These are phyloP conservation scores for Fonsecaea pedrosoi DNA, from an alignment of 2,329 filamentous ascomycete species.

Conservation along the genomic window DNA sequence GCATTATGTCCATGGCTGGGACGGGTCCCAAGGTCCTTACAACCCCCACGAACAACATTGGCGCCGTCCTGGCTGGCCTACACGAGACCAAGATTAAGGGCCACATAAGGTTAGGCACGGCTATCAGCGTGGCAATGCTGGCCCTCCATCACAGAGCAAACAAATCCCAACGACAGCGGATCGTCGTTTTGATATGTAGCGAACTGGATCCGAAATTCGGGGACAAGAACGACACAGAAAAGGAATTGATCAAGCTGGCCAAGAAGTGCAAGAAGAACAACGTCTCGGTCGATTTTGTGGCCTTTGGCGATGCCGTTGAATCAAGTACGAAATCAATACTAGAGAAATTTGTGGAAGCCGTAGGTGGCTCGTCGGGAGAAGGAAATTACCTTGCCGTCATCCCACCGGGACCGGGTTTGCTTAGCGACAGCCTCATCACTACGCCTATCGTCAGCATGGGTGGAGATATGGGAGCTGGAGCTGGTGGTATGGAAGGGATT, in stretches of 20 bases:
- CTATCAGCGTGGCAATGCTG: slow-evolving; percentile 89
- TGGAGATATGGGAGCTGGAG: slow-evolving; percentile 65
- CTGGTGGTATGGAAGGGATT: slow-evolving; percentile 63
- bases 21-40: slow-evolving; percentile 97
- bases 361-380: slow-evolving; percentile 78
- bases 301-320: slow-evolving; percentile 85
- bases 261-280: slow-evolving; percentile 99
- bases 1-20: slow-evolving; percentile 98
- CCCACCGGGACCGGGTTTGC: slow-evolving; percentile 85
- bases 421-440: slow-evolving; percentile 88
- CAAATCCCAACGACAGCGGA: slow-evolving; percentile 93
- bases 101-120: slow-evolving; percentile 84
- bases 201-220: slow-evolving; percentile 62
- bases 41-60: slow-evolving; percentile 93
- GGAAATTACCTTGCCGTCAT: slow-evolving; percentile 91
- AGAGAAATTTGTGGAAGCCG: slow-evolving; percentile 87
- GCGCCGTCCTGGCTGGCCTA: slow-evolving; percentile 90
- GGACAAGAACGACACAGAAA: slow-evolving; percentile 75
- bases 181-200: slow-evolving; percentile 96
- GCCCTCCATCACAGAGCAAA: slow-evolving; percentile 98
- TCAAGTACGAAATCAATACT: slow-evolving; percentile 89
- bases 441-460: slow-evolving; percentile 78
- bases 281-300: slow-evolving; percentile 90
- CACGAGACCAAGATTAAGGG: slow-evolving; percentile 95
- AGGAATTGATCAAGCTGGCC: slow-evolving; percentile 83